Base-by-base conservation (phyloP, 2,329 filamentous ascomycete species). In the Clonostachys solani region DNA sequence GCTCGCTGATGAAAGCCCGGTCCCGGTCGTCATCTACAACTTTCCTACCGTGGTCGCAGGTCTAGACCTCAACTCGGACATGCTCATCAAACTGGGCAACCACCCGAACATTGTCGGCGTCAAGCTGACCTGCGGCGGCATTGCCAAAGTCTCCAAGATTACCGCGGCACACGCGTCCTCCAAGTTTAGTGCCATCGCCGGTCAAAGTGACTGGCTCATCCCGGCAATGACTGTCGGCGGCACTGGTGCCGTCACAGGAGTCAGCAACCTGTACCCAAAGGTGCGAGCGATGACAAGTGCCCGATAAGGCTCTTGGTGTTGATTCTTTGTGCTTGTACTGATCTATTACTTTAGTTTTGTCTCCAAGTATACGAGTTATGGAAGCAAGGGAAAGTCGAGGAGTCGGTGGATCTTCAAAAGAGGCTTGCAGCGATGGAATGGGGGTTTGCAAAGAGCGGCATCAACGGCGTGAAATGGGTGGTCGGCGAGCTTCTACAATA, bases 121-220 rank as follows among this genome's bases (percentile, higher is more conserved):
- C 45, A 89, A 89, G 68, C 68, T 88, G 47, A 89, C 85, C 4
- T 89, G 86, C 58, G 86, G 84, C n/a, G 83, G 81, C 54, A 86
- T 87, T 33, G 86, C 83, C 49, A 89, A 89, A 65, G 76, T 89
- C 44, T 80, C 81, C 5, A 73, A 86, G 9, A 73, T 90, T 5
- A 60, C 64, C 8, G 71, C 69, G 15, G 61, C 69, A 50, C 66
- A 86, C 49, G 62, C 73, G 0, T 63, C 75, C 0, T 71, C 77
- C 3, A 62, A 73, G 12, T 91, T 91, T 58, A 78, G 40, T 3
- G 78, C 83, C 0, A 87, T 82, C 54, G 86, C 84, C 2, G 87
- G 87, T 0, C 86, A 90, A 68, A 83, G 80, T 6, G 87, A 91
- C 57, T 91, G 88, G 67, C 64, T 90, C 19, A 68, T 85, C 36